Conservation (phyloP, 768 basidiomycete genomes). For the Tremella fuciformis region DNA sequence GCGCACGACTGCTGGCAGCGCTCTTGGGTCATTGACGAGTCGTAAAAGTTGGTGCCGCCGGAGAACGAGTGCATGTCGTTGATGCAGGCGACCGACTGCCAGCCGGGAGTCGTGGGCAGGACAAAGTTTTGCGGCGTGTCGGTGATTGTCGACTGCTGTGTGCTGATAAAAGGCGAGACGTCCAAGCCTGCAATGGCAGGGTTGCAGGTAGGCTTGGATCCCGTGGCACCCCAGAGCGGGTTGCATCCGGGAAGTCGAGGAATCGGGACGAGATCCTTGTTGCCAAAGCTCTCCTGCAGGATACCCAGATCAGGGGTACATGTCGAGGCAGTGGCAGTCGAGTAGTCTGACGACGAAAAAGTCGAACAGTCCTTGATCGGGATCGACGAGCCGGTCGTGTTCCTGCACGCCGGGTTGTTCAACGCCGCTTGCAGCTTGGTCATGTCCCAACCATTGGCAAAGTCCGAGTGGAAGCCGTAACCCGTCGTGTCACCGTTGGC, state of each 20-base stretch:
- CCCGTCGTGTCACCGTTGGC: constrained; percentile 65
- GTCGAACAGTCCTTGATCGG: constrained; percentile 30
- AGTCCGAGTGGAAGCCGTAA: constrained; percentile 57
- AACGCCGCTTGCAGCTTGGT: constrained; percentile 61
- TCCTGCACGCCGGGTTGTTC: constrained; percentile 46
- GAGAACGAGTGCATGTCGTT: constrained; percentile 5
- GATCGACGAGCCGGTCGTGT: not conserved
- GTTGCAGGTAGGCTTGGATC: constrained; percentile 38
- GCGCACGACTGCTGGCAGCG: constrained; percentile 22
- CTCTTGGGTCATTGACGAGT: constrained; percentile 14
- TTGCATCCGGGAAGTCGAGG: constrained; percentile 44
- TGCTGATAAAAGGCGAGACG: constrained; percentile 27
- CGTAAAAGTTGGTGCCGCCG: constrained; percentile 14
- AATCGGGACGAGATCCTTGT: constrained; percentile 34
- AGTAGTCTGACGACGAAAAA: constrained; percentile 28
- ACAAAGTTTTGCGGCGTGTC: constrained; percentile 14
- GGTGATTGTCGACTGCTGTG: constrained; percentile 30
- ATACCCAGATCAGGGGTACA: constrained; percentile 38
- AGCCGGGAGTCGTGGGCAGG: constrained; percentile 31
- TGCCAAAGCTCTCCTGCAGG: constrained; percentile 24
- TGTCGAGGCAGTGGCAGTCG: constrained; percentile 8
- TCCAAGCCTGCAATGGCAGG: constrained; percentile 26
- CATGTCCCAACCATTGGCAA: constrained; percentile 59
- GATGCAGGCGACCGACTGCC: constrained; percentile 35
- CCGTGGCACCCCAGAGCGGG: constrained; percentile 36